A percentile compares a stretch with the other conserved stretches of the same genome.
phyloP scores from a whole-genome alignment of 1,139 yeast genomes.

The Hansenula lynferdii region DNA sequence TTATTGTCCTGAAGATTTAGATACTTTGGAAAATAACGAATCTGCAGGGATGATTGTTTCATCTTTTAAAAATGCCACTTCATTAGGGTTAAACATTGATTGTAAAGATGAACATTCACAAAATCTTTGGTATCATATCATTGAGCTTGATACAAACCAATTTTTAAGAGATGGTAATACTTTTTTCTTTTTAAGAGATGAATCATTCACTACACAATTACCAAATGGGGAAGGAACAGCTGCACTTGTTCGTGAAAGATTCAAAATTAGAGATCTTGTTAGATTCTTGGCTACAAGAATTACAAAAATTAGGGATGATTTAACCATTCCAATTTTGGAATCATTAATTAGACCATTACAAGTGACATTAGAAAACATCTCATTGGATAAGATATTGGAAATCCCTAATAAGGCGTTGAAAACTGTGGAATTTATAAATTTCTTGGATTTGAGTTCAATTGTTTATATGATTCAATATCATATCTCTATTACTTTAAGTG shows the following conservation, averaged over 20 bases:
- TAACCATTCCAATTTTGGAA: background rate
- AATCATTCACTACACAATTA: background rate
- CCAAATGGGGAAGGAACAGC: background rate
- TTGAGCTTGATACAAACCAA: slow-evolving; percentile 4
- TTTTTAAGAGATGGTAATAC: slow-evolving; percentile 6
- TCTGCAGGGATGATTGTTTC: background rate
- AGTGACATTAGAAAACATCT: background rate
- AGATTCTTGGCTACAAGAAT: slow-evolving; percentile 2
- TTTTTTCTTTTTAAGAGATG: slow-evolving; percentile 3
- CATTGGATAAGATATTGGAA: background rate
- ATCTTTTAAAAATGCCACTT: slow-evolving; percentile 3
- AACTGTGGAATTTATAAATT: slow-evolving; percentile 3
- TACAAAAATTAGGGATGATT: background rate
- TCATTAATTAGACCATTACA: slow-evolving; percentile 1
- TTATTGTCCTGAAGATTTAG: background rate
- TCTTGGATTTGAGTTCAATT: slow-evolving; percentile 3
- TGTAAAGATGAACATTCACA: background rate
- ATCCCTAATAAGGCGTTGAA: background rate
- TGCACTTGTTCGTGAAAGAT: background rate
- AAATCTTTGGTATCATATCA: slow-evolving; percentile 5
- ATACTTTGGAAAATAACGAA: background rate
- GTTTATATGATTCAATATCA: background rate
- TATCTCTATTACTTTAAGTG: background rate
- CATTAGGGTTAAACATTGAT: background rate
- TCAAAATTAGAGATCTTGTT: background rate